A percentile compares a stretch with the other conserved stretches of the same genome.
Evolutionary conservation across 148 eudicot species (phyloP).

Genomic region (Vaccinium corymbosum): DNA sequence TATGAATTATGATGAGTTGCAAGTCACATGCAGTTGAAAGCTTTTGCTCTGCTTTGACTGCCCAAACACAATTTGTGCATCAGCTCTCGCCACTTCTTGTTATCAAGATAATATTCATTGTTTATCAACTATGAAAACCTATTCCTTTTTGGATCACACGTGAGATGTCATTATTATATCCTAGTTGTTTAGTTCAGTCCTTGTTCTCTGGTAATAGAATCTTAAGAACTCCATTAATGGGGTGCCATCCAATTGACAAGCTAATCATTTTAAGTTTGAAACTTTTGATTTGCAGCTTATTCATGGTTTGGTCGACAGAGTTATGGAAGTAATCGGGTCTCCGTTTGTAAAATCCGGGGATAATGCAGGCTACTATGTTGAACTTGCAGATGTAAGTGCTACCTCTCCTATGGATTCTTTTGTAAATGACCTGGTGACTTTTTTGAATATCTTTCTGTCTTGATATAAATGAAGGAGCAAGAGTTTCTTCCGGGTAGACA

Average conservation of each 20-base stretch:
- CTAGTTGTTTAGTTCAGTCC: background rate
- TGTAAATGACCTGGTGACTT: background rate
- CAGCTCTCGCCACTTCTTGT: background rate
- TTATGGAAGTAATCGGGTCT: slow-evolving; percentile 79
- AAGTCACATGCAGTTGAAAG: background rate
- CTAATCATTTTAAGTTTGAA: background rate
- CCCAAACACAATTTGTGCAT: background rate
- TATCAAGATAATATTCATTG: no score
- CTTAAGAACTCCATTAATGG: background rate
- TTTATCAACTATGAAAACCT: background rate
- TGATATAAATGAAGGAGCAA: slow-evolving; percentile 48
- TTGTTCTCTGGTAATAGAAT: background rate
- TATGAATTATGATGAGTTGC: background rate
- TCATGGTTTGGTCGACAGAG: slow-evolving; percentile 82
- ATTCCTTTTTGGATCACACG: background rate
- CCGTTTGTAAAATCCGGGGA: slow-evolving; percentile 67
- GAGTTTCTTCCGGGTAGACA: slow-evolving; percentile 84
- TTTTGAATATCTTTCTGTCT: background rate
- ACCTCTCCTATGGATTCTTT: background rate
- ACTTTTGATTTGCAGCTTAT: slow-evolving; percentile 52
- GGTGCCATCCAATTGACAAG: background rate
- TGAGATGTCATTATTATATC: background rate
- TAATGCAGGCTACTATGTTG: slow-evolving; percentile 68
- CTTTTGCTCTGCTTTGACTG: background rate
- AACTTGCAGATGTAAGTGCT: slow-evolving; percentile 64